Evolutionary conservation across 768 basidiomycete genomes (phyloP).

Genomic region (Xerocomus potaroensis): DNA sequence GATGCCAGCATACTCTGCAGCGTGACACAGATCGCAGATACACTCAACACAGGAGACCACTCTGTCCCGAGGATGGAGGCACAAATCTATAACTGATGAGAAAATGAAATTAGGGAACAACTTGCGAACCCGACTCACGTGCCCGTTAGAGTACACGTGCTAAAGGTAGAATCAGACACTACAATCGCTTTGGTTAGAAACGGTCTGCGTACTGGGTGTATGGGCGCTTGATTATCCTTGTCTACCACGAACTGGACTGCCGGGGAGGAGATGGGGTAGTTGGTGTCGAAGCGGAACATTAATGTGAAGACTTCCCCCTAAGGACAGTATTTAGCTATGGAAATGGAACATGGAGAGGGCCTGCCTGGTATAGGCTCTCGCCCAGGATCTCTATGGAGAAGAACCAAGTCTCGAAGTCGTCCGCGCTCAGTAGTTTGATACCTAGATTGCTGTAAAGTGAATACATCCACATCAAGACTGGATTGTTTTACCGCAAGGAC

Average conservation of each 20-base stretch:
- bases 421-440: slow-evolving; percentile 67
- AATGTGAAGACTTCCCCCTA: slow-evolving; percentile 76
- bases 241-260: slow-evolving; percentile 82
- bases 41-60: slow-evolving; percentile 87
- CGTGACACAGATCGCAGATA: slow-evolving; percentile 76
- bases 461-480: not conserved
- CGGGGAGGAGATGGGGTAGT: slow-evolving; percentile 84
- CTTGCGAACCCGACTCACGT: slow-evolving; percentile 43
- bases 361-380: slow-evolving; percentile 71
- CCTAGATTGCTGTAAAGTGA: slow-evolving; percentile 39
- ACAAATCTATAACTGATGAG: slow-evolving; percentile 57
- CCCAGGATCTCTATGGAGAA: slow-evolving; percentile 83
- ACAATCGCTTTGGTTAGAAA: not conserved
- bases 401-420: slow-evolving; percentile 74
- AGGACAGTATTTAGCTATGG: slow-evolving; percentile 1
- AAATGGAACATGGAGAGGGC: slow-evolving; percentile 5
- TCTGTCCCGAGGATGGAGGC: slow-evolving; percentile 86
- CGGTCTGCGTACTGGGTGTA: slow-evolving; percentile 63
- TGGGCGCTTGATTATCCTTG: slow-evolving; percentile 59
- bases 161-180: slow-evolving; percentile 28
- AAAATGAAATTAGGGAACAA: slow-evolving; percentile 9
- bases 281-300: slow-evolving; percentile 75
- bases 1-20: slow-evolving; percentile 91
- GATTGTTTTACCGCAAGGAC: slow-evolving; percentile 52
- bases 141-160: slow-evolving; percentile 88